Evolutionary conservation across 768 basidiomycete genomes (phyloP), one percentile per base, ranked within the genome.

Genomic region (Lactarius hengduanensis): DNA sequence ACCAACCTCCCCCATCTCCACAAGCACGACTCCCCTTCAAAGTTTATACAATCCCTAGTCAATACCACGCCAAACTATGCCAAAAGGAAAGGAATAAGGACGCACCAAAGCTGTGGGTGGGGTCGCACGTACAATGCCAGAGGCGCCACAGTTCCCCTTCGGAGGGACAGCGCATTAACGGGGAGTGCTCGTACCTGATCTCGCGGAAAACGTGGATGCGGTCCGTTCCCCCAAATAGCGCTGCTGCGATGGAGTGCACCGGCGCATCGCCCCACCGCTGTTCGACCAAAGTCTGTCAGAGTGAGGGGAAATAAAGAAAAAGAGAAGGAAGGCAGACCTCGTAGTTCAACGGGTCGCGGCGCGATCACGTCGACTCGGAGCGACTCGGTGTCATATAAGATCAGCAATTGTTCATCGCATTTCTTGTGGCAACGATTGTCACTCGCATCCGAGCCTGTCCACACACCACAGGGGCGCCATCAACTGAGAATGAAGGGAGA

Each of bases 181-280:
- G 86, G 63, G 89, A 83, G 68, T 96, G 92, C 68, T 83, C 79
- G 75, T 94, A 96, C 0, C 93, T 94, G 45, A 96, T 92, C 71
- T 95, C 91, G 57, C 80, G 72, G 78, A 94, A 94, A 74, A 90
- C 94, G 73, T 94, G 90, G 28, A 94, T 78, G 72, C 91, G 88
- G 36, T 89, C 85, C 74, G 84, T 89, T 30, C 82, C 78, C 3
- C 89, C 86, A 73, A 94, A 90, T 16, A 93, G 77, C 0, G 91
- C 85, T 6, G 85, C 92, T 6, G 88, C 92, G 64, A 95, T 91
- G 61, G 88, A 90, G 71, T 94, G 93, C 0, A 95, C 89, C 0
- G 91, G 92, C 0, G 92, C 93, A 74, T 94, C 93, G 34, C 93
- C 92, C 91, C 90, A 90, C 45, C 89, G 82, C 83, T 90, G 34